Base-by-base conservation (phyloP, 257 asterid species). In the Nicotiana tabacum region DNA sequence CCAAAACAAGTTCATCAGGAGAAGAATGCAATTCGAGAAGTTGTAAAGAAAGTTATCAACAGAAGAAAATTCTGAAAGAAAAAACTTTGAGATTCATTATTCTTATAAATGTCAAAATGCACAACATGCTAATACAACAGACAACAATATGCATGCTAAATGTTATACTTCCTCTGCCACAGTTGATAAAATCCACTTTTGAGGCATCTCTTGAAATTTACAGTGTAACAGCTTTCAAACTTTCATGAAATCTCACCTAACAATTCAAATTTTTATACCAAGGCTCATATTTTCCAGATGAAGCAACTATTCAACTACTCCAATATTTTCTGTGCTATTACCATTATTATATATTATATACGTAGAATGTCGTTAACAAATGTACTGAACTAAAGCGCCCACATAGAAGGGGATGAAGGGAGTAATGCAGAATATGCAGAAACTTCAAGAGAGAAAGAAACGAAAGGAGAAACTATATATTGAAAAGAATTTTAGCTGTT, bases 1-100 rank as follows among this genome's bases (percentile, higher is more conserved):
- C 64, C 61, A 83, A 90, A 70, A 68, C 81, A 72, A 85, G 85
- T 68, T 66, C 39, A 32, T 64, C 70, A 77, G 53, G 65, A 84
- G 39, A 37, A 35, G 21, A 18, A 57, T 57, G 48, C 77, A 83
- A 69, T 66, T 67, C 77, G 24, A 62, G 81, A 51, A 72, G 62
- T 62, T 55, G 66, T 2, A 21, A 29, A 65, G 57, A 33, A 37
- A 55, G 69, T 57, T 18, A 57, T 57, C 64, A 57, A 57, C 21
- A 17, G 64, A 57, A 57, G 27, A 57, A 17, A 18, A 57, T 4
- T 57, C 18, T 57, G 64, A 57, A 16, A 16, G 64, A 57, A 18
- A 57, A n/a, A 57, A 18, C 64, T 17, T 6, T 5, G 64, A 57
- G 27, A 57, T 55, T 55, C 24, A 4, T 6, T 57, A 57, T 18